Base-by-base conservation (phyloP, 768 basidiomycete genomes). In the Russula ochroleuca region DNA sequence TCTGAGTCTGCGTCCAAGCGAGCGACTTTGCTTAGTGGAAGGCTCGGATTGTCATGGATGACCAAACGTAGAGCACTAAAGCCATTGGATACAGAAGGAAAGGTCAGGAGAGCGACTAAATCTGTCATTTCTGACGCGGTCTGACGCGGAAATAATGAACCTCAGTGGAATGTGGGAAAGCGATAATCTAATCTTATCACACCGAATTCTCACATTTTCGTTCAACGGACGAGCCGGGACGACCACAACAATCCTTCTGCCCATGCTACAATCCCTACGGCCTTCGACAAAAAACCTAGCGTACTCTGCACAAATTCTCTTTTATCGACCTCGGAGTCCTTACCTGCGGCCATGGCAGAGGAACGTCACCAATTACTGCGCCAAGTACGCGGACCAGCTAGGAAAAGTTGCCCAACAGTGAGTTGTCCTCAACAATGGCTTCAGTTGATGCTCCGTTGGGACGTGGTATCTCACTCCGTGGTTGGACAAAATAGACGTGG, bases 351-450 rank as follows among this genome's bases (percentile, higher is more conserved):
- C 1, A 57, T 57, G 64, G 54, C 31, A 31, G 37, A 61, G 64
- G 35, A 25, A 8, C 6, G 2, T 65, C 35, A 7, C 65, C n/a
- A 70, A 74, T 61, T 77, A 79, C 59, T 74, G 77, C 65, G 70
- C 76, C 35, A 87, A 83, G 70, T 94, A 94, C 71, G 81, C 84
- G 15, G 82, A 87, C 63, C 90, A 88, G 71, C 74, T 95, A 41
- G 81, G 78, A 50, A 77, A 79, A 69, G 81, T 77, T 69, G 85
- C 90, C 47, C 75, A 82, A 71, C 78, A 85, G 90, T 92, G 77
- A 79, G 83, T 74, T 50, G 35, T 45, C 28, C 66, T 65, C 48
- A 56, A 67, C 37, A 9, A 6, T 9, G n/a, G 57, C n/a, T n/a
- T n/a, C n/a, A n/a, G n/a, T n/a, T n/a, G n/a, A n/a, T 47, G 11